These are phyloP conservation scores for Fusarium hostae DNA, from an alignment of 2,329 filamentous ascomycete species.

Conservation along the genomic window DNA sequence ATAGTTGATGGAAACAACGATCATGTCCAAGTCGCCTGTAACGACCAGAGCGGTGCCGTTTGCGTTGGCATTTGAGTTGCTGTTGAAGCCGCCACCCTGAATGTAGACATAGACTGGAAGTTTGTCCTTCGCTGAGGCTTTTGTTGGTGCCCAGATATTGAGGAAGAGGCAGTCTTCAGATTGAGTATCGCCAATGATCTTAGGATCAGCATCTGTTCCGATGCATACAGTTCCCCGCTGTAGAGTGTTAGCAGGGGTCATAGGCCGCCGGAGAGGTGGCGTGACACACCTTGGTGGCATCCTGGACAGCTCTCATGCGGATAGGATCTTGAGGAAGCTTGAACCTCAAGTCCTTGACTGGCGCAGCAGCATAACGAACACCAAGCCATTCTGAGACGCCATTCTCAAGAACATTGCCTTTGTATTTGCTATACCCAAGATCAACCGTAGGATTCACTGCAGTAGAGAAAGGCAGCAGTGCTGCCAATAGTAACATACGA, in stretches of 20 bases:
- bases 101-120: conserved; percentile 72
- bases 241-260: neutral
- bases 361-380: conserved; percentile 78
- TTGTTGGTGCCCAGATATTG: conserved; percentile 69
- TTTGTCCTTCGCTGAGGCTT: conserved; percentile 58
- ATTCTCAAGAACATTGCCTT: conserved; percentile 63
- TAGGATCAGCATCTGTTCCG: conserved; percentile 42
- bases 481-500: neutral
- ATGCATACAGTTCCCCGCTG: conserved; percentile 48
- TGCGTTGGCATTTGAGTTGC: conserved; percentile 60
- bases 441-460: conserved; percentile 57
- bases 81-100: conserved; percentile 71
- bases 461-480: conserved; percentile 3
- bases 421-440: conserved; percentile 74
- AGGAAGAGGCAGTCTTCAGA: conserved; percentile 78
- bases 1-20: conserved; percentile 81
- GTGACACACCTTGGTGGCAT: conserved; percentile 63
- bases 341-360: conserved; percentile 73
- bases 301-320: conserved; percentile 55
- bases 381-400: conserved; percentile 79
- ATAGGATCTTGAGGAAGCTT: conserved; percentile 72
- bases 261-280: neutral
- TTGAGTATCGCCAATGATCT: conserved; percentile 39
- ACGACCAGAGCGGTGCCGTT: conserved; percentile 70
- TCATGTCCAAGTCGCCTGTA: conserved; percentile 66